Conservation (phyloP, 2,329 filamentous ascomycete species). For the Xylaria sp. region DNA sequence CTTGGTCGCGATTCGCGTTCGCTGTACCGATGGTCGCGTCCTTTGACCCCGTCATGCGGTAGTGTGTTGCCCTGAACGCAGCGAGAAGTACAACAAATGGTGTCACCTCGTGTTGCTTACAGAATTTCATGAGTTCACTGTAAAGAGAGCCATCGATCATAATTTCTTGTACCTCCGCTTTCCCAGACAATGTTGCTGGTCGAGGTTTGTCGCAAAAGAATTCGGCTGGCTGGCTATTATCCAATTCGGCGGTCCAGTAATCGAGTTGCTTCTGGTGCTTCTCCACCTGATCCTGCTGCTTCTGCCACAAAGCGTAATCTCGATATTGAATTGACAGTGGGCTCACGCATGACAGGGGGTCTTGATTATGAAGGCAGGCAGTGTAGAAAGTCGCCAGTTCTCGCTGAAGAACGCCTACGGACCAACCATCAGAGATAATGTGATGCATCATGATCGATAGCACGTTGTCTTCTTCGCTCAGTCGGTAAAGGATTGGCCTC, state of each 20-base stretch:
- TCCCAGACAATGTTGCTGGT: constrained; percentile 14
- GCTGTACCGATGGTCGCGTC: constrained; percentile 25
- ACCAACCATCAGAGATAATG: constrained; percentile 23
- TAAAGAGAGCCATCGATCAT: neutral
- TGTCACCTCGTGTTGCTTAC: constrained; percentile 8
- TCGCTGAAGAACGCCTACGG: neutral
- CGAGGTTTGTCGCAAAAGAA: constrained; percentile 13
- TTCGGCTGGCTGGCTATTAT: constrained; percentile 19
- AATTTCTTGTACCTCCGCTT: neutral
- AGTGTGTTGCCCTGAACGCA: constrained; percentile 26
- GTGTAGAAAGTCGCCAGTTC: constrained; percentile 8
- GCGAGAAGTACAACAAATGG: constrained; percentile 22
- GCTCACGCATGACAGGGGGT: constrained; percentile 5
- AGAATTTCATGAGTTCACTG: constrained; percentile 9
- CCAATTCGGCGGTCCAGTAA: constrained; percentile 18
- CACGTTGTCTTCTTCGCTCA: constrained; percentile 6
- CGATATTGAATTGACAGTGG: constrained; percentile 17
- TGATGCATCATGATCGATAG: constrained; percentile 23
- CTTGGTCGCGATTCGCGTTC: constrained; percentile 19
- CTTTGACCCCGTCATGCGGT: constrained; percentile 19
- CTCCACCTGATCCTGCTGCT: constrained; percentile 1
- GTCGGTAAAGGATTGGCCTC: constrained; percentile 2
- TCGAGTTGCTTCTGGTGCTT: constrained; percentile 19
- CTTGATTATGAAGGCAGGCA: constrained; percentile 3
- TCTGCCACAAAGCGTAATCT: constrained; percentile 19